Evolutionary conservation across 345 rosid species (phyloP), one percentile per base, ranked within the genome.

Genomic region (Gossypium longicalyx): DNA sequence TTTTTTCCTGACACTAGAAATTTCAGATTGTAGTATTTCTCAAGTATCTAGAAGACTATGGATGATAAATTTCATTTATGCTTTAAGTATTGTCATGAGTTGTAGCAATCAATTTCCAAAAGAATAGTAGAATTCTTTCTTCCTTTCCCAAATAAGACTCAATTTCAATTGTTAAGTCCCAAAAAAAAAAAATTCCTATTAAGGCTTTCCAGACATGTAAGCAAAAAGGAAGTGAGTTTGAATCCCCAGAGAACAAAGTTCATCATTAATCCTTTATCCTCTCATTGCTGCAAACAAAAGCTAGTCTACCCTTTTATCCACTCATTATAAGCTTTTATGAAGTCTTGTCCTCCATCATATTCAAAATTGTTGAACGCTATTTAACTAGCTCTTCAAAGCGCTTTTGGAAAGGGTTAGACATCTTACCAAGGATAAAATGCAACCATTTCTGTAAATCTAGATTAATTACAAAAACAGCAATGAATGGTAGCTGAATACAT

Each of bases 131-230:
- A 34, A 34, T 15, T 29, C 16, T 62, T 16, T 62, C 41, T 62
- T 17, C 43, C 10, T n/a, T 25, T 27, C 1, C 9, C 23, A 38
- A 9, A 27, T 29, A 63, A 63, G 12, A 41, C 15, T 64, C 49
- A 43, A 64, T 64, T 64, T 64, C 69, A 64, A 64, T n/a, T 41
- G 22, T 10, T 63, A 29, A 9, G 48, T 63, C 67, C 20, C 41
- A 34, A 34, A 34, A 34, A 34, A 34, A 3, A 29, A 29, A 34
- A 4, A 38, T 0, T n/a, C 7, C 12, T 25, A 12, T 59, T 11
- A 59, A 59, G 64, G 41, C 52, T 59, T 25, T 23, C 25, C 38
- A 59, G 64, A 4, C 64, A 12, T 25, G 13, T 12, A 25, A 59
- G 64, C 38, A 59, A 12, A 12, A 22, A 3, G 15, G 34, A 22